Conservation (phyloP, 352 stramenopile species). For the Pythium biforme region DNA sequence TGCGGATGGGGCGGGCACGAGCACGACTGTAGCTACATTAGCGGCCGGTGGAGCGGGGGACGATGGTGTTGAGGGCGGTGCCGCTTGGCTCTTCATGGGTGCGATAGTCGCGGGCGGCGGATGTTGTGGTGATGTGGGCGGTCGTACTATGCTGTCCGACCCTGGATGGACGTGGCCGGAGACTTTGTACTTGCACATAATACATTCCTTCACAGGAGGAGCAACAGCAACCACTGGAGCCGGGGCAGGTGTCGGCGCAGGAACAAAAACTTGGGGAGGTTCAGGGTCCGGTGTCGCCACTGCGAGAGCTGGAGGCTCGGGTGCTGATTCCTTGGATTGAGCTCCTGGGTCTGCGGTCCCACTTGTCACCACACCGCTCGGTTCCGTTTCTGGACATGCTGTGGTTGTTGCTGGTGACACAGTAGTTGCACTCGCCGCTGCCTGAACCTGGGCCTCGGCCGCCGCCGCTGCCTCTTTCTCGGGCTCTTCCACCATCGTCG, state of each 20-base stretch:
- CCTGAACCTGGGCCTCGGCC: not conserved
- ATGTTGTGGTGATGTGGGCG: not conserved
- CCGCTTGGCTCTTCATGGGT: no score
- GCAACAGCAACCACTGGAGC: not conserved
- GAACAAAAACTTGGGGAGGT: not conserved
- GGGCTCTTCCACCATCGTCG: conserved; percentile 29
- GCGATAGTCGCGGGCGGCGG: no score
- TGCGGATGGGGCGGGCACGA: not conserved
- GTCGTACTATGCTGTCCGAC: not conserved
- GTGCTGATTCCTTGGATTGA: no score
- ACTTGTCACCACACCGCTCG: no score
- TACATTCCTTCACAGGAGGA: conserved; percentile 15
- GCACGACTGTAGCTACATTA: not conserved
- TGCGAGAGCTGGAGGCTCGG: not conserved
- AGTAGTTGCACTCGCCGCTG: not conserved
- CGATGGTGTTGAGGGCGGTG: not conserved
- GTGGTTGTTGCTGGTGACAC: no score
- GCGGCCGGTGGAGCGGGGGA: not conserved
- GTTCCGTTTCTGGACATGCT: no score
- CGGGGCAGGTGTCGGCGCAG: not conserved
- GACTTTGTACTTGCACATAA: conserved; percentile 35
- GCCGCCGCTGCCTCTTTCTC: conserved; percentile 16
- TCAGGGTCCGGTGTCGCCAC: not conserved
- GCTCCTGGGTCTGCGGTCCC: no score
- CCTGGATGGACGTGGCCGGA: conserved; percentile 22